phyloP scores from a whole-genome alignment of 441 rosid genomes.

The Gossypium trilobum region DNA sequence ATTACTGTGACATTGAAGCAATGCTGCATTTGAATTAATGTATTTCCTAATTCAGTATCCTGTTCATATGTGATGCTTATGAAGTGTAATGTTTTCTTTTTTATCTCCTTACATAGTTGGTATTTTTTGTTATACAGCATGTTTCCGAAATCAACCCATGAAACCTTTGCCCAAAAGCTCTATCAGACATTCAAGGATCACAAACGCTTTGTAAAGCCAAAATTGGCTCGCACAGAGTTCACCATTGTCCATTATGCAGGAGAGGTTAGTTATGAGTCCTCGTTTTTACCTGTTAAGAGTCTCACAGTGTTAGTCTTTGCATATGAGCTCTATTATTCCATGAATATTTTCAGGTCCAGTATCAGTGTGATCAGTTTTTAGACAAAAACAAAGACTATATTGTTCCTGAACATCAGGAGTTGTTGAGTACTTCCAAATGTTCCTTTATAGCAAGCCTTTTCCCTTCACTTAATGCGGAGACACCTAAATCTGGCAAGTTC shows the following conservation, averaged over 20 bases:
- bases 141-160: conserved; percentile 68
- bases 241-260: conserved; percentile 68
- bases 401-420: conserved; percentile 67
- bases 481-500: conserved; percentile 54
- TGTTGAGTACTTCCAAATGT: conserved; percentile 57
- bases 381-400: conserved; percentile 76
- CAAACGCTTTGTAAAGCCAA: conserved; percentile 62
- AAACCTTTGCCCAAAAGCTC: conserved; percentile 63
- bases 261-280: conserved; percentile 37
- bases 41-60: background rate
- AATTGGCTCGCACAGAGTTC: conserved; percentile 53
- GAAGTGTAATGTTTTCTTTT: background rate
- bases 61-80: background rate
- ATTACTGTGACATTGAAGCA: conserved; percentile 5
- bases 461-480: conserved; percentile 47
- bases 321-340: conserved; percentile 17
- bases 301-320: conserved; percentile 2
- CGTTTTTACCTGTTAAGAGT: conserved; percentile 6
- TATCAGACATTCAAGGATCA: conserved; percentile 57
- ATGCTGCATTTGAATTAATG: background rate
- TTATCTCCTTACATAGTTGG: conserved; percentile 16
- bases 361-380: conserved; percentile 59
- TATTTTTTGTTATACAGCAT: conserved; percentile 34
- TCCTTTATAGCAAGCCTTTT: conserved; percentile 54
- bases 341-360: conserved; percentile 48